These are phyloP conservation scores for Pichia terricola DNA, from an alignment of 1,139 yeast species.

Conservation along the genomic window DNA sequence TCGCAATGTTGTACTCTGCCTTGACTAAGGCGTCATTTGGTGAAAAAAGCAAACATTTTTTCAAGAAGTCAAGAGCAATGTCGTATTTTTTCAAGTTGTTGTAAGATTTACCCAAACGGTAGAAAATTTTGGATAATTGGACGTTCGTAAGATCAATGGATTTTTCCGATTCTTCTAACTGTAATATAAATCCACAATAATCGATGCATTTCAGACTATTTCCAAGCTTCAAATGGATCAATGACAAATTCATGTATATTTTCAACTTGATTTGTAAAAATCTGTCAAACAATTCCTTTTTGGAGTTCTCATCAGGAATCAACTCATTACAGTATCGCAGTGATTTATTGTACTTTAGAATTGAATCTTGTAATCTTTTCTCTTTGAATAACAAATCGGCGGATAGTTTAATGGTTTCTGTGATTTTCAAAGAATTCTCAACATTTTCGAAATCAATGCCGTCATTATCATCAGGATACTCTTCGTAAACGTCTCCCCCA, in stretches of 20 bases:
- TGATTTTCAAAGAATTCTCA: conserved; percentile 38
- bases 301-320: conserved; percentile 61
- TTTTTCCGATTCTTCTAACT: conserved; percentile 26
- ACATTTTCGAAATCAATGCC: conserved; percentile 40
- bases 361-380: conserved; percentile 41
- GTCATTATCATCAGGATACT: conserved; percentile 56
- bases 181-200: conserved; percentile 48
- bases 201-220: conserved; percentile 38
- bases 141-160: conserved; percentile 20
- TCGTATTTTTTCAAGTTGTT: conserved; percentile 35
- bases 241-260: conserved; percentile 49
- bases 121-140: conserved; percentile 56
- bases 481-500: conserved; percentile 68
- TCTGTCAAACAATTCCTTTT: conserved; percentile 40
- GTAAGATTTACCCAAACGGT: conserved; percentile 45
- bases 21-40: conserved; percentile 44
- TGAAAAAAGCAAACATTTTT: conserved; percentile 34
- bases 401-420: conserved; percentile 50
- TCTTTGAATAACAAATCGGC: conserved; percentile 51
- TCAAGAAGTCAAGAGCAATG: conserved; percentile 40
- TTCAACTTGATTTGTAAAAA: conserved; percentile 51
- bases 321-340: conserved; percentile 60
- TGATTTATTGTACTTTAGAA: conserved; percentile 53
- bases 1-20: conserved; percentile 34
- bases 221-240: conserved; percentile 40